Conservation (phyloP, 2,329 filamentous ascomycete species). For the Penicillium vulpinum region DNA sequence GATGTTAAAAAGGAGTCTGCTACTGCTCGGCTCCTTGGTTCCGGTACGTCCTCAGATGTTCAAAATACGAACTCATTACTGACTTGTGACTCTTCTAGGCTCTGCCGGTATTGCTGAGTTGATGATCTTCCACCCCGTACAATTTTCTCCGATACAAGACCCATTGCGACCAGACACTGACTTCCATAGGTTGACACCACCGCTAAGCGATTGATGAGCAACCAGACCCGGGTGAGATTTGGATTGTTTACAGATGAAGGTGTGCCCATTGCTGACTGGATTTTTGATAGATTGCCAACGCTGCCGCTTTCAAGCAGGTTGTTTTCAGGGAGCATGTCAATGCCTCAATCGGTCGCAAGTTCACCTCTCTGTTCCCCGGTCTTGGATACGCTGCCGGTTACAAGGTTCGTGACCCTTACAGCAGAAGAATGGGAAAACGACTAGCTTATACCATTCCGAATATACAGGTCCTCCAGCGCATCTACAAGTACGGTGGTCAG, state of each 20-base stretch:
- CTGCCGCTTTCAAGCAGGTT: conserved; percentile 75
- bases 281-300: conserved; percentile 53
- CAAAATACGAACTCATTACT: conserved; percentile 7
- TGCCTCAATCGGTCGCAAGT: conserved; percentile 71
- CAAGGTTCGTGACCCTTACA: conserved; percentile 60
- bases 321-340: conserved; percentile 88
- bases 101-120: conserved; percentile 91
- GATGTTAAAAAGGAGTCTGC: conserved; percentile 84
- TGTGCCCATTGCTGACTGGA: conserved; percentile 4
- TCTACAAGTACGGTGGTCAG: conserved; percentile 99
- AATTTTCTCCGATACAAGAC: conserved; percentile 24
- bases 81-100: conserved; percentile 54
- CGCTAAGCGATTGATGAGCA: conserved; percentile 99
- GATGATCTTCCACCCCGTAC: conserved; percentile 86
- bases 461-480: conserved; percentile 75
- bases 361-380: conserved; percentile 93
- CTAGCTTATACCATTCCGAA: conserved; percentile 14
- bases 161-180: conserved; percentile 21
- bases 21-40: conserved; percentile 82
- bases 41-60: conserved; percentile 60
- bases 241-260: conserved; percentile 1
- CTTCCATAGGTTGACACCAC: conserved; percentile 82
- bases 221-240: conserved; percentile 69
- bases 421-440: not conserved
- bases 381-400: conserved; percentile 97